Base-by-base conservation (phyloP, 164 flowering plant species). In the Sedum album region DNA sequence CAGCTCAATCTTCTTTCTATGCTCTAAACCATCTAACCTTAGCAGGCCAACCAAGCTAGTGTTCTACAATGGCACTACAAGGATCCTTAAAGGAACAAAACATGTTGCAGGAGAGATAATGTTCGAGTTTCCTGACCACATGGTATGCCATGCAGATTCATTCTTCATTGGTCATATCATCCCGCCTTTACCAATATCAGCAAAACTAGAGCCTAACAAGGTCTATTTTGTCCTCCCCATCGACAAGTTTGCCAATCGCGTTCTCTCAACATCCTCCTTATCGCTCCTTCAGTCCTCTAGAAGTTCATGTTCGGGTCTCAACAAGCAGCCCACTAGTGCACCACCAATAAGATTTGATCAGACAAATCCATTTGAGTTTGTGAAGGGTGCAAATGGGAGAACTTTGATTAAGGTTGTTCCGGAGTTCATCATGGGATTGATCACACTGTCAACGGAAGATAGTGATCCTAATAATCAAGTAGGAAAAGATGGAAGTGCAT, bases 191-290 rank as follows among this genome's bases (percentile, higher is more conserved):
- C 70, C 79, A 31, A 79, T 88, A 8, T 80, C 80, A 9, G 96
- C 85, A 66, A 68, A 72, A 41, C 86, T 93, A 36, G 11, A 60
- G 20, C 31, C 68, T 0, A 87, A 89, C 46, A 75, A 84, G 23
- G 85, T 93, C 57, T 93, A 93, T 78, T 90, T 93, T 55, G 79
- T 93, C 53, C 84, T 93, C 20, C 98, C 98, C 6, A 70, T 88
- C 18, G 94, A 89, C 20, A 77, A 63, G 39, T 81, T 90, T 57
- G 73, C 92, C 1, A 70, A 69, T 75, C 68, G 62, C 46, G 69
- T 77, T 15, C 72, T 90, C 30, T 76, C 93, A 0, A 76, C 80
- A 4, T 73, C 94, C 3, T 77, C 86, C 0, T 74, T 88, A 2
- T 71, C 87, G 0, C 62, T 84, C 39, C 66, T 86, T 1, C 73